Base-by-base conservation (phyloP, 371 early-diverging fungal species). In the Phascolomyces articulosus region DNA sequence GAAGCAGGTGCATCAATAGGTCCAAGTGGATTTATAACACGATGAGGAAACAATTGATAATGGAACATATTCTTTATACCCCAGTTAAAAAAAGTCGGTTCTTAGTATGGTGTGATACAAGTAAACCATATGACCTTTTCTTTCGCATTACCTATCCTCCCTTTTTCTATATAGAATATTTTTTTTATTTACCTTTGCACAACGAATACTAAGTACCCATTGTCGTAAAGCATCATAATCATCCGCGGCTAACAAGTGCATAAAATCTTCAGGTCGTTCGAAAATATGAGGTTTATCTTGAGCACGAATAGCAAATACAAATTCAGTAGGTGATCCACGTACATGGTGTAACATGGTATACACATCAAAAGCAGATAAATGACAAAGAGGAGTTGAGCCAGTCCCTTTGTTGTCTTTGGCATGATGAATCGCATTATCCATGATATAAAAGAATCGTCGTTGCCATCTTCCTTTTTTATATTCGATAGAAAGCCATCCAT, bases 141-240 rank as follows among this genome's bases (percentile, higher is more conserved):
- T n/a, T n/a, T n/a, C n/a, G n/a, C n/a, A n/a, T n/a, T n/a, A n/a
- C n/a, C n/a, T n/a, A n/a, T n/a, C n/a, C n/a, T n/a, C n/a, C n/a
- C n/a, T n/a, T n/a, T n/a, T n/a, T n/a, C n/a, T n/a, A n/a, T n/a
- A n/a, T n/a, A n/a, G n/a, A n/a, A n/a, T n/a, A n/a, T n/a, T n/a
- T 4, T 10, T n/a, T 34, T 41, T 28, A 40, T 66, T 68, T 83
- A 90, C 89, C 85, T 92, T 95, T 40, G 91, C 88, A 47, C 83
- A 75, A 15, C 95, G 85, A 27, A 97, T 83, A n/a, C 91, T 87
- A 11, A 87, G 76, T 28, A 96, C 85, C 96, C 96, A 97, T 62
- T 94, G 90, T 59, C 88, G 86, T 69, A 95, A 71, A 20, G 84
- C 74, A 26, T 91, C 93, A 44, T 85, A 79, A 62, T 85, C 84